Evolutionary conservation across 2,329 filamentous ascomycete genomes (phyloP).

Genomic region (Davidsoniella neocaledoniae): DNA sequence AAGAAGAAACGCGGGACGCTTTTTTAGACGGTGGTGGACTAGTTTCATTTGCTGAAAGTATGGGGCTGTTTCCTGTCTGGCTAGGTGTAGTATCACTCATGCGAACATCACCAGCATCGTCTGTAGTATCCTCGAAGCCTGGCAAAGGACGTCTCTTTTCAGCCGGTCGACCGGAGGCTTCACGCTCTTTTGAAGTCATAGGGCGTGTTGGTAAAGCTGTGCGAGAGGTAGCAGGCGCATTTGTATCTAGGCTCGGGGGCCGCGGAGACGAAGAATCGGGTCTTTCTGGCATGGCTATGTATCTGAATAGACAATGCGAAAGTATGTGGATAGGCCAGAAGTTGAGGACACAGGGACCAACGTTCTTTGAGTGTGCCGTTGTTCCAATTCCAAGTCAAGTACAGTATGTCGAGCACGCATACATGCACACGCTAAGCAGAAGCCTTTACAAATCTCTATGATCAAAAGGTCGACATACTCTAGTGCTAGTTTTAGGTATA

Average conservation of each 20-base stretch:
- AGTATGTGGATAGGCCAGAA: not conserved
- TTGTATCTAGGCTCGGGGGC: not conserved
- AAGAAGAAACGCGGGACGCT: not conserved
- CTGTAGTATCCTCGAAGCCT: conserved; percentile 4
- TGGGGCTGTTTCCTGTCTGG: not conserved
- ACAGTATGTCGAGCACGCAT: no score
- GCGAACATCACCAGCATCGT: conserved; percentile 6
- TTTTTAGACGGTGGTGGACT: conserved; percentile 6
- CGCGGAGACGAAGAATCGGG: not conserved
- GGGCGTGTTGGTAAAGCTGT: conserved; percentile 10
- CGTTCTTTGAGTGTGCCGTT: no score
- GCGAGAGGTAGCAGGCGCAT: conserved; percentile 1
- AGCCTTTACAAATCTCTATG: no score
- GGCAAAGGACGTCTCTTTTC: conserved; percentile 7
- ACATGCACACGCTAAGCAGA: no score
- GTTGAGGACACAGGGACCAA: no score
- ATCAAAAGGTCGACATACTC: no score
- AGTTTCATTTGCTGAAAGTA: conserved; percentile 1
- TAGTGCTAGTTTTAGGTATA: no score
- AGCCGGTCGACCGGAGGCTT: not conserved
- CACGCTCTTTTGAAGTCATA: conserved; percentile 3
- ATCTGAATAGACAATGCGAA: not conserved
- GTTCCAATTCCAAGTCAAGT: no score
- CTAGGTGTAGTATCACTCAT: conserved; percentile 1
- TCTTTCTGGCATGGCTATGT: conserved; percentile 2